Percentiles rank a stretch among this genome's conserved stretches.
Evolutionary conservation across 2,329 filamentous ascomycete genomes (phyloP).

Genomic region (Colletotrichum cuscutae): DNA sequence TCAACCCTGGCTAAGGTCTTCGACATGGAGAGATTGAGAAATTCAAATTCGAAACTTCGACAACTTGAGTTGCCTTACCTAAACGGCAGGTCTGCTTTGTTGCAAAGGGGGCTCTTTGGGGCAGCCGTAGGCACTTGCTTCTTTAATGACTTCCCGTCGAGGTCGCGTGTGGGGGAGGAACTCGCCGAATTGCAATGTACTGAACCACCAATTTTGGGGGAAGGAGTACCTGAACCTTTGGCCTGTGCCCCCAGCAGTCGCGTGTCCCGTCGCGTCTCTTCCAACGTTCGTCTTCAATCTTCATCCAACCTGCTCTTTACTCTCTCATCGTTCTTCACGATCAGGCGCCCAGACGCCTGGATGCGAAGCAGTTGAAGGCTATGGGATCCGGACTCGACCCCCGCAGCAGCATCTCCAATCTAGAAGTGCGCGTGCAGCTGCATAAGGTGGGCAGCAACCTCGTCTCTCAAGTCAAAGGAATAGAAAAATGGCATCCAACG

Average conservation of each 20-base stretch:
- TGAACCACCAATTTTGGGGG: background rate
- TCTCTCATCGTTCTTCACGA: background rate
- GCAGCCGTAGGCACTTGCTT: background rate
- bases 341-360: background rate
- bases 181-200: background rate
- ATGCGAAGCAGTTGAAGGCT: background rate
- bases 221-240: background rate
- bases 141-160: background rate
- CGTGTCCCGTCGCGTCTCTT: conserved; percentile 11
- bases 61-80: too few species aligned
- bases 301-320: background rate
- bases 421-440: background rate
- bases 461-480: background rate
- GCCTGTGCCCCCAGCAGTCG: conserved; percentile 12
- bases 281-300: background rate
- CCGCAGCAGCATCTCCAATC: background rate
- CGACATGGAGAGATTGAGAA: too few species aligned
- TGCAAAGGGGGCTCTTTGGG: too few species aligned
- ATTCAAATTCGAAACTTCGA: too few species aligned
- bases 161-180: background rate
- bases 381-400: background rate
- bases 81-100: too few species aligned
- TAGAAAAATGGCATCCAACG: conserved; percentile 8
- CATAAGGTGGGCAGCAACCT: background rate
- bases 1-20: too few species aligned